Base-by-base conservation (phyloP, 495 filamentous ascomycete species). In the Trichoderma virens region DNA sequence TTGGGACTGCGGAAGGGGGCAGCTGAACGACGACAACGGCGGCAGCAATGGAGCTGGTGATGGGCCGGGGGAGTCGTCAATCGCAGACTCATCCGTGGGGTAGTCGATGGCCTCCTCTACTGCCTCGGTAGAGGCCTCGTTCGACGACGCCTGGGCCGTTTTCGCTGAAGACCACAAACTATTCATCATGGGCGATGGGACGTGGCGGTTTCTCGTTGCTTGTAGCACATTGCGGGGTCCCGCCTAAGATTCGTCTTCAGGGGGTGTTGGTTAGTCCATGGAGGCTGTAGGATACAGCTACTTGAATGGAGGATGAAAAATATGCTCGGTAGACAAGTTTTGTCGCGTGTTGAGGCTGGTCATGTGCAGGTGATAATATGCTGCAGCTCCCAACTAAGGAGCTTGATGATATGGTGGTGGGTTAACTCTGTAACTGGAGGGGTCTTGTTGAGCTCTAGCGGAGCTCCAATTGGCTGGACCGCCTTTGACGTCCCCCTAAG, bases 41-140 rank as follows among this genome's bases (percentile, higher is more conserved):
- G 47, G 63, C 63, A 39, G 63, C 47, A 27, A 3, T 18, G 61
- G 61, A 28, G 39, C 39, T 38, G 39, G 39, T 4, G 61, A 47
- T 14, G 51, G 27, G 23, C 16, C 27, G 14, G 51, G 9, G 8
- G 51, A 27, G 13, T 56, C 27, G 7, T 56, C 51, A 30, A 56
- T 56, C 23, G 51, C 51, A n/a, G 23, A 28, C 23, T 56, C 51
- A 18, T 56, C 51, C 11, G 23, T 20, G 14, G 23, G 11, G 13
- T 20, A 56, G 9, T 56, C 51, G 13, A 56, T 30, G 7, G 51
- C 3, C 27, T 56, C 51, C 9, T 56, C 23, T 30, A 23, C 11
- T n/a, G 51, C 51, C 11, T 56, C 51, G 51, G 18, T 13, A 14
- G 27, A 13, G 2, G 51, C 51, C 51, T 56, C 51, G 11, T 14